These are phyloP conservation scores for Discostella stelligera DNA, from an alignment of 352 stramenopile species.

Conservation along the genomic window DNA sequence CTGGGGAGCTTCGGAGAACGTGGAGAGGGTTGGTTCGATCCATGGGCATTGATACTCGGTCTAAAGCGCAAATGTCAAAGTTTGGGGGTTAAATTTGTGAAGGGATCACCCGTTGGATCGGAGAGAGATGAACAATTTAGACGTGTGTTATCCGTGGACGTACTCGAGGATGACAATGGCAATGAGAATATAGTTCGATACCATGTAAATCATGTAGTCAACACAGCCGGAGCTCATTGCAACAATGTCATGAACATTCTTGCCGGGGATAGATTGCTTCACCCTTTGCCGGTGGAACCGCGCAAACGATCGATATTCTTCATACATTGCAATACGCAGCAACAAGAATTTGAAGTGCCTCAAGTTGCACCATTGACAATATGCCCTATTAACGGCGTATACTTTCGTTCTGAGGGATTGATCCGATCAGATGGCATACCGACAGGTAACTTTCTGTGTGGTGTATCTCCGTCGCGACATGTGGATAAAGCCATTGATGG, in stretches of 20 bases:
- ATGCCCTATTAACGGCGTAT: slow-evolving; percentile 59
- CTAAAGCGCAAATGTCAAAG: slow-evolving; percentile 51
- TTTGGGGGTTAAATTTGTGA: slow-evolving; percentile 50
- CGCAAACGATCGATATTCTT: slow-evolving; percentile 76
- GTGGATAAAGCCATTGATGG: slow-evolving; percentile 53
- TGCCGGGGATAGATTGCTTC: slow-evolving; percentile 21
- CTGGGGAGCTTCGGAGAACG: slow-evolving; percentile 51
- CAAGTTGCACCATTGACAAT: slow-evolving; percentile 65
- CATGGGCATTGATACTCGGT: slow-evolving; percentile 55
- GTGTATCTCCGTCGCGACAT: slow-evolving; percentile 56
- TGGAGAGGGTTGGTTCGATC: slow-evolving; percentile 79
- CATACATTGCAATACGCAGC: slow-evolving; percentile 56
- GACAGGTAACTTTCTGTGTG: slow-evolving; percentile 65
- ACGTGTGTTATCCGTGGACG: slow-evolving; percentile 43
- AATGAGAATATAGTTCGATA: slow-evolving; percentile 11
- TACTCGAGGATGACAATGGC: slow-evolving; percentile 12
- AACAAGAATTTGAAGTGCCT: slow-evolving; percentile 40
- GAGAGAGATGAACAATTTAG: slow-evolving; percentile 29
- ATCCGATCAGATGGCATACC: slow-evolving; percentile 12
- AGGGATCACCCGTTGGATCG: slow-evolving; percentile 29
- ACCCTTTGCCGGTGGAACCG: slow-evolving; percentile 60
- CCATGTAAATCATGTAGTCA: slow-evolving; percentile 59
- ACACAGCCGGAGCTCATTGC: slow-evolving; percentile 66
- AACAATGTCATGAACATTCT: slow-evolving; percentile 53
- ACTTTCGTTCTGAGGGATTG: slow-evolving; percentile 67